A percentile compares a stretch with the other conserved stretches of the same genome.
Conservation (phyloP, 495 filamentous ascomycete species). For the Diplogelasinospora grovesii region DNA sequence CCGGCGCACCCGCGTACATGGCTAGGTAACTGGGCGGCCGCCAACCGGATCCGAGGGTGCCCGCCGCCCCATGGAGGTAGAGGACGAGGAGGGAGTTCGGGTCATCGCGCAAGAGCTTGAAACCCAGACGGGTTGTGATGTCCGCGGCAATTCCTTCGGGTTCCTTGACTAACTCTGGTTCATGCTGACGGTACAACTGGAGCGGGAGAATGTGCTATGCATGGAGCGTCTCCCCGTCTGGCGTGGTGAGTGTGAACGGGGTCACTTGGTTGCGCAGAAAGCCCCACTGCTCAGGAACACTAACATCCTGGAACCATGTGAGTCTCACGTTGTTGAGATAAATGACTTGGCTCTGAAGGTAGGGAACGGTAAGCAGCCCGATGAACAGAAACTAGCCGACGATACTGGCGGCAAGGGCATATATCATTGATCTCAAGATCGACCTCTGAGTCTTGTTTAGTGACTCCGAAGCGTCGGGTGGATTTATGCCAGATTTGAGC, state of each 20-base stretch:
- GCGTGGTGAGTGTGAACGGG: conserved; percentile 53
- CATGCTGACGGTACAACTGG: conserved; percentile 50
- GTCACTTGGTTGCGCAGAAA: conserved; percentile 72
- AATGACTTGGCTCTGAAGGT: conserved; percentile 37
- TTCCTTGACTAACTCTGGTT: conserved; percentile 42
- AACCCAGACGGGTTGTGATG: conserved; percentile 45
- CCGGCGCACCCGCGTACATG: conserved; percentile 46
- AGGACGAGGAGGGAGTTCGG: conserved; percentile 54
- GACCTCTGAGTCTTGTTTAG: no score
- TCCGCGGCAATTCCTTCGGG: conserved; percentile 38
- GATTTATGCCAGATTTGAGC: no score
- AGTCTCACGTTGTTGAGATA: conserved; percentile 69
- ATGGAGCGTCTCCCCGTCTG: conserved; percentile 50
- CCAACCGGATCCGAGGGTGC: conserved; percentile 56
- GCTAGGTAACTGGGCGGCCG: conserved; percentile 58
- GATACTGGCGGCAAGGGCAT: conserved; percentile 25
- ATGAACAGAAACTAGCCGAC: conserved; percentile 35
- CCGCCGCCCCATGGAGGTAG: conserved; percentile 51
- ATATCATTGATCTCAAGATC: no score
- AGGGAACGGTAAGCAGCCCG: conserved; percentile 38
- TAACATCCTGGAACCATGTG: conserved; percentile 54
- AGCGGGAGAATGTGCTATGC: conserved; percentile 67
- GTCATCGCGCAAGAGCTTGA: conserved; percentile 51
- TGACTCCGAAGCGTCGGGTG: no score
- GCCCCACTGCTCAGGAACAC: conserved; percentile 67